These are phyloP conservation scores for Clitopilus passeckerianus DNA, from an alignment of 768 basidiomycete genomes.

Conservation along the genomic window DNA sequence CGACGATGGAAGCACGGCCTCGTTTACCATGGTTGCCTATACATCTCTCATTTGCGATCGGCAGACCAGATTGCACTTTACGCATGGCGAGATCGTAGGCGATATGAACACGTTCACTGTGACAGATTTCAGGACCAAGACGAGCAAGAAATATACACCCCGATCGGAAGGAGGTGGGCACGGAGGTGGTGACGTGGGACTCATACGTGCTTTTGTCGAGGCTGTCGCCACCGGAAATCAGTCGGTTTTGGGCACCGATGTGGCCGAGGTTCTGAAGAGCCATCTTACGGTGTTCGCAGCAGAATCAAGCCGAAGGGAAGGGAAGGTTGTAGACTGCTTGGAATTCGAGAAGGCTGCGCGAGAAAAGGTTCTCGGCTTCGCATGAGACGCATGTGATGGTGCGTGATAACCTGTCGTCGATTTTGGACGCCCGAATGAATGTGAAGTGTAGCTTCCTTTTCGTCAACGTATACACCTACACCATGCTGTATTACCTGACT, in stretches of 20 bases:
- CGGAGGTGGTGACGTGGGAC: conserved; percentile 78
- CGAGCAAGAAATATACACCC: conserved; percentile 42
- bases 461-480: too few relatives aligned
- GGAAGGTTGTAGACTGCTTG: conserved; percentile 62
- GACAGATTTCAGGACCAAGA: conserved; percentile 65
- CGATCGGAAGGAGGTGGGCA: conserved; percentile 63
- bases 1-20: conserved; percentile 73
- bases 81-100: conserved; percentile 85
- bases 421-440: too few relatives aligned
- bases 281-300: conserved; percentile 88
- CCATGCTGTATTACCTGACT: too few relatives aligned
- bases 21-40: conserved; percentile 88
- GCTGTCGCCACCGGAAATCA: conserved; percentile 68
- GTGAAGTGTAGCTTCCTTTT: too few relatives aligned
- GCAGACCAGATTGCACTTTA: conserved; percentile 82
- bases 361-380: conserved; percentile 11
- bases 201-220: conserved; percentile 71
- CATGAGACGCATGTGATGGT: not conserved
- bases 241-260: conserved; percentile 56
- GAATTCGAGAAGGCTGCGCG: conserved; percentile 57
- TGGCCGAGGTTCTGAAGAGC: conserved; percentile 66
- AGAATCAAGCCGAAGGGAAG: conserved; percentile 69
- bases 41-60: conserved; percentile 77
- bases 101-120: conserved; percentile 75
- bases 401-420: not conserved